Evolutionary conservation across 208 protist species (phyloP), one percentile per base, ranked within the genome.

Genomic region (Zelonia costaricensis): DNA sequence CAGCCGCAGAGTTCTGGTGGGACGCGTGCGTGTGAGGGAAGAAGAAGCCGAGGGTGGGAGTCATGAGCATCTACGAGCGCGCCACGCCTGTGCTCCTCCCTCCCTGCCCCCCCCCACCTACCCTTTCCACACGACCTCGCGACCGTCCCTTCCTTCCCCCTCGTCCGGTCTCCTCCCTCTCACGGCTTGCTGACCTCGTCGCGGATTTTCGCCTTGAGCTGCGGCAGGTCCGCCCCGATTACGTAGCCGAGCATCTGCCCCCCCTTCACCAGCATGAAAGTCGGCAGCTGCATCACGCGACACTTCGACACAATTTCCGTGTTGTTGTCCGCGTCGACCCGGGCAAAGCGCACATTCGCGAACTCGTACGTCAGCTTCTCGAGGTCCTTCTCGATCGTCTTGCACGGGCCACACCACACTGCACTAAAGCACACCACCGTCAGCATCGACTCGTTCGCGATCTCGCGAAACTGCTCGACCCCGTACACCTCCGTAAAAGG

Each of bases 331-430:
- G 82, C 76, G 59, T 91, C 88, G 13, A 94, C 84, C 53, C 77
- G 82, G 40, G 78, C 82, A 71, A 91, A 90, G 33, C 74, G 64
- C 16, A 92, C 82, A 46, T 63, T 81, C 10, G 84, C 68, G 62
- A 88, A 92, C 13, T 91, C 77, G 56, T 83, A 94, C 13, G 80
- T 79, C 25, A 94, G 55, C 76, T 82, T 91, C 36, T 91, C 88
- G 49, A 94, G 60, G 30, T 84, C 62, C 40, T 80, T 82, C 57
- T 91, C 78, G 33, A 92, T 89, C 2, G 75, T 76, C 51, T 91
- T 86, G 70, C 86, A 95, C 8, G 85, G 84, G 5, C 82, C 85
- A 55, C 89, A 93, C 89, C 86, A 91, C 33, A 92, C 75, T 4
- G 86, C 86, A 18, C 79, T 82, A 57, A 92, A 92, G 76, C 81